A percentile compares a stretch with the other conserved stretches of the same genome.
phyloP scores from a whole-genome alignment of 1,284 basidiomycete species.

The Cryptococcus deneoformans region DNA sequence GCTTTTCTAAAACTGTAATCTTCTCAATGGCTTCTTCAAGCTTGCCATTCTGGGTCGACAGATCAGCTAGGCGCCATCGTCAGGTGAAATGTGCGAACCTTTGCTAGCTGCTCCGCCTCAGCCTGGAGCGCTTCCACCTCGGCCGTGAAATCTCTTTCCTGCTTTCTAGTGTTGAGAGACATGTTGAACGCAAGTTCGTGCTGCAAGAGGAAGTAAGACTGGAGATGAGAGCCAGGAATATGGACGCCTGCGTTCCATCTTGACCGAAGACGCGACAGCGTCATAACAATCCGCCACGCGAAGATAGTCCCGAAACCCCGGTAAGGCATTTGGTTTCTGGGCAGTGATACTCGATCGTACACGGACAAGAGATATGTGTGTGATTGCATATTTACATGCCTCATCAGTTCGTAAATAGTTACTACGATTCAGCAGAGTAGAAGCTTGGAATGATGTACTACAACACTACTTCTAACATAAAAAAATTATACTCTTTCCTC shows the following conservation, averaged over 20 bases:
- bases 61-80: not conserved
- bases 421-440: too few species aligned
- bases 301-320: too few species aligned
- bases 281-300: too few species aligned
- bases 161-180: constrained; percentile 50
- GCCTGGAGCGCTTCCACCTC: constrained; percentile 54
- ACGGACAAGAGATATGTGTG: too few species aligned
- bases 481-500: too few species aligned
- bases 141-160: constrained; percentile 56
- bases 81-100: constrained; percentile 35
- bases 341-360: too few species aligned
- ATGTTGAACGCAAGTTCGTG: constrained; percentile 21
- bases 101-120: constrained; percentile 50
- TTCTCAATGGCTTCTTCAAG: constrained; percentile 86
- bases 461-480: too few species aligned
- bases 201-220: not conserved
- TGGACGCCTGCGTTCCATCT: not conserved
- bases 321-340: too few species aligned
- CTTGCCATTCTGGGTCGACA: constrained; percentile 58
- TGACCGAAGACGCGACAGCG: too few species aligned
- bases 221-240: not conserved
- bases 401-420: too few species aligned
- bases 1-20: constrained; percentile 87
- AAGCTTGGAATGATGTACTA: not conserved
- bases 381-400: too few species aligned